Conservation (phyloP, 1,139 yeast genomes). For the Sugiyamaella pinicola region DNA sequence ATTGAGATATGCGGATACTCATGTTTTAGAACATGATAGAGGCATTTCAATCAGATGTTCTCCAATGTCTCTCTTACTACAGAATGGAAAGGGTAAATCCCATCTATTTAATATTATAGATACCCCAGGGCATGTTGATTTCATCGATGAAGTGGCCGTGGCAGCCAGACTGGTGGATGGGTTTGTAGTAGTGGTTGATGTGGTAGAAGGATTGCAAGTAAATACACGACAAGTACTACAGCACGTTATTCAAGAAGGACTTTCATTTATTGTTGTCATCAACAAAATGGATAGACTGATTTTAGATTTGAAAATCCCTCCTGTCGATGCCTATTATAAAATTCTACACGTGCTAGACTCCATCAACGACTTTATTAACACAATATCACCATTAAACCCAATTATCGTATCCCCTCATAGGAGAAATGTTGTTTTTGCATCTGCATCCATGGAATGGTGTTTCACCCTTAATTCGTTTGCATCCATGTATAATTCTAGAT, state of each 20-base stretch:
- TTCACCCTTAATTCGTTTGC: slow-evolving; percentile 74
- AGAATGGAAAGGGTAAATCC: slow-evolving; percentile 58
- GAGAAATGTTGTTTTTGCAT: slow-evolving; percentile 74
- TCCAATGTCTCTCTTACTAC: slow-evolving; percentile 65
- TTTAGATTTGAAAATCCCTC: slow-evolving; percentile 74
- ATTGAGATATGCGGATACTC: slow-evolving; percentile 69
- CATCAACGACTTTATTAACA: slow-evolving; percentile 55
- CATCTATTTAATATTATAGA: slow-evolving; percentile 67
- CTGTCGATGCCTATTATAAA: slow-evolving; percentile 71
- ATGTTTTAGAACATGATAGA: slow-evolving; percentile 66
- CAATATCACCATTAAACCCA: slow-evolving; percentile 21
- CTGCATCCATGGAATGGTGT: slow-evolving; percentile 60
- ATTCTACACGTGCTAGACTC: slow-evolving; percentile 63
- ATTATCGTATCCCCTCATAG: slow-evolving; percentile 58
- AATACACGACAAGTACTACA: slow-evolving; percentile 54
- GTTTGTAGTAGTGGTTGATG: slow-evolving; percentile 73
- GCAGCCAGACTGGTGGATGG: slow-evolving; percentile 66
- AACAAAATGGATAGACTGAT: slow-evolving; percentile 84
- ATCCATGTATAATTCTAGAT: slow-evolving; percentile 47
- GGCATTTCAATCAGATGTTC: slow-evolving; percentile 68
- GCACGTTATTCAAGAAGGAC: slow-evolving; percentile 51
- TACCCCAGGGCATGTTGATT: slow-evolving; percentile 90
- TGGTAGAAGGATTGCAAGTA: slow-evolving; percentile 73
- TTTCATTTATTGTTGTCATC: slow-evolving; percentile 63
- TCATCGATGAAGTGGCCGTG: slow-evolving; percentile 69